Evolutionary conservation across 768 basidiomycete genomes (phyloP), one percentile per base, ranked within the genome.

Genomic region (Mycena vitilis): DNA sequence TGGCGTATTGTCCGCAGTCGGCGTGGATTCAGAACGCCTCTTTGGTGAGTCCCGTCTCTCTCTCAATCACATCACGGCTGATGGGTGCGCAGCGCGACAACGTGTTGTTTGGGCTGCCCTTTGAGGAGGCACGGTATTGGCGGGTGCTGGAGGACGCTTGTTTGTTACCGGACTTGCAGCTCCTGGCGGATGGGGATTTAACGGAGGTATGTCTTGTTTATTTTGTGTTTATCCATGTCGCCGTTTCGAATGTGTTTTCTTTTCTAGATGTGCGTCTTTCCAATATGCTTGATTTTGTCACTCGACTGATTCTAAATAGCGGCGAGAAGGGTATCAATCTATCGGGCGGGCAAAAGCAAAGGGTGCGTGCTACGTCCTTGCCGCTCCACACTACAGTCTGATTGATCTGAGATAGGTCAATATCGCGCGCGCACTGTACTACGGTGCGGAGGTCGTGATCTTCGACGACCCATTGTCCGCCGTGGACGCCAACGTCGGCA

Each of bases 401-500:
- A 49, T 4, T 69, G 18, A 52, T 47, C 48, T n/a, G 18, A 11
- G 71, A 88, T 79, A 40, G 40, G 84, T 93, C 44, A 92, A 91
- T 73, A 91, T 93, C 40, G 90, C 91, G 16, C 79, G 92, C 49
- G 89, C 91, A 2, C 77, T 92, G 6, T 94, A 94, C 76, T 87
- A 81, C 72, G 80, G 89, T 65, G 87, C 89, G 4, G 89, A 91
- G 56, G 77, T 91, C 37, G 79, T 89, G 23, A 80, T 90, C 23
- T 82, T 91, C 60, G 90, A 91, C 72, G 90, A 90, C 73, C 88
- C 89, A 1, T 80, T 90, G 11, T 89, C 88, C 53, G 89, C 89
- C 87, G 89, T 93, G 55, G 91, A 93, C 74, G 90, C 91, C 2
- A 91, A 93, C 72, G 92, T 93, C 59, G 91, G 90, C 4, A 87